These are phyloP conservation scores for Amniculicola lignicola DNA, from an alignment of 495 filamentous ascomycete species.

Conservation along the genomic window DNA sequence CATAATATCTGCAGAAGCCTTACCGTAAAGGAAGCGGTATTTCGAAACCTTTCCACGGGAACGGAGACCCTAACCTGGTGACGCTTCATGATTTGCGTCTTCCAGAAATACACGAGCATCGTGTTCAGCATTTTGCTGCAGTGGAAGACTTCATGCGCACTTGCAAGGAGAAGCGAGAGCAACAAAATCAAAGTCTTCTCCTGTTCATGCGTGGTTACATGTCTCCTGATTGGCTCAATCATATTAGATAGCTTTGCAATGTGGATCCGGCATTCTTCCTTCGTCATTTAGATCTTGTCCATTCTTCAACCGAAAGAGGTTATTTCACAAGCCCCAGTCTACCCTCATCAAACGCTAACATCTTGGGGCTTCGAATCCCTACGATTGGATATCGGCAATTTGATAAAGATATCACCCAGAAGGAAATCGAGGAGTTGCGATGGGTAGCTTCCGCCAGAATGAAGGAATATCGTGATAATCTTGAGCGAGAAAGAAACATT, in stretches of 20 bases:
- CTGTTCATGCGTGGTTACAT: neutral
- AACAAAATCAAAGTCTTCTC: no score
- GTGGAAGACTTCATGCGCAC: no score
- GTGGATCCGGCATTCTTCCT: neutral
- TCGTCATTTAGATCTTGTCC: neutral
- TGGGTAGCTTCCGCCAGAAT: neutral
- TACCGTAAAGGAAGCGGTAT: no score
- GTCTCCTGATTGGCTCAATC: neutral
- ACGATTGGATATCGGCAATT: neutral
- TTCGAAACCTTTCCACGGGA: no score
- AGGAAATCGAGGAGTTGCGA: neutral
- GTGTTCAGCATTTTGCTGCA: no score
- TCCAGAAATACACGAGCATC: no score
- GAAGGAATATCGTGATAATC: neutral
- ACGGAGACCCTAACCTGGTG: no score
- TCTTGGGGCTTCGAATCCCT: neutral
- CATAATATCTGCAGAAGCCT: no score
- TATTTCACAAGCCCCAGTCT: neutral
- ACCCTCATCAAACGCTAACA: neutral
- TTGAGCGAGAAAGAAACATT: neutral
- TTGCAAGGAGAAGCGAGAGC: no score
- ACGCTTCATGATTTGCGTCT: no score
- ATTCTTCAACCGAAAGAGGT: neutral
- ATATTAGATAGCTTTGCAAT: neutral
- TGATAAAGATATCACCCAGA: neutral